phyloP scores from a whole-genome alignment of 2,329 filamentous ascomycete genomes.

The Cladosporium sp. region DNA sequence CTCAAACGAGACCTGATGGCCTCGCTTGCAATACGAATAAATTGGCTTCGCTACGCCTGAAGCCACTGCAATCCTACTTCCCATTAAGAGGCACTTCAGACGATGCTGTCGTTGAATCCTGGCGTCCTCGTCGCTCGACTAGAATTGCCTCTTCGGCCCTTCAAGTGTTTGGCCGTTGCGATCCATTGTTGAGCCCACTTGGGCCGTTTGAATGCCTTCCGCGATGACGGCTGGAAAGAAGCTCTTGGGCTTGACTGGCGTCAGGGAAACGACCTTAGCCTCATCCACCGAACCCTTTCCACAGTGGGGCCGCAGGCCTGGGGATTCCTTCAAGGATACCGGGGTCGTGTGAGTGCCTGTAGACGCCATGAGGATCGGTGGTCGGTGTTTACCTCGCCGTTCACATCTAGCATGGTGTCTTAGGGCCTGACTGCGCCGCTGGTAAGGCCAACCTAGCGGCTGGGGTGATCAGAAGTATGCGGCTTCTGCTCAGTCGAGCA shows the following conservation, averaged over 20 bases:
- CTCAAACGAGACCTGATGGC: neutral
- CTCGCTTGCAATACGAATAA: neutral
- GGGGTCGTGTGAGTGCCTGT: conserved; percentile 8
- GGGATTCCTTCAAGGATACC: conserved; percentile 12
- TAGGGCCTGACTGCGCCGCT: conserved; percentile 1
- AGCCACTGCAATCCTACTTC: neutral
- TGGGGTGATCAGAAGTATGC: neutral
- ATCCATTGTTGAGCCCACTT: too few relatives aligned
- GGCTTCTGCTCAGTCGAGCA: neutral
- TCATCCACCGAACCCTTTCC: conserved; percentile 1
- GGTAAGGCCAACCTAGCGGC: neutral
- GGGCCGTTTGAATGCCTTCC: neutral
- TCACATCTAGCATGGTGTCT: conserved; percentile 1
- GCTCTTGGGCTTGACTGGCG: neutral
- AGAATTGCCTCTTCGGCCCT: too few relatives aligned
- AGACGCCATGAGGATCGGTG: conserved; percentile 5
- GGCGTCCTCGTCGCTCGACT: too few relatives aligned
- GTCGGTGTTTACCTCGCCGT: conserved; percentile 10
- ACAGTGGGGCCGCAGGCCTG: conserved; percentile 10
- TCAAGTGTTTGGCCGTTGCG: too few relatives aligned
- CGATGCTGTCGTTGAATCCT: too few relatives aligned
- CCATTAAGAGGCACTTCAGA: neutral
- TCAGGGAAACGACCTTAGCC: conserved; percentile 3
- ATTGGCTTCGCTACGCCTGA: conserved; percentile 8
- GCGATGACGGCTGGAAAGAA: conserved; percentile 10